Percentiles rank a stretch among this genome's conserved stretches.
Conservation (phyloP, 2,329 filamentous ascomycete genomes). For the Trichoderma gracile region DNA sequence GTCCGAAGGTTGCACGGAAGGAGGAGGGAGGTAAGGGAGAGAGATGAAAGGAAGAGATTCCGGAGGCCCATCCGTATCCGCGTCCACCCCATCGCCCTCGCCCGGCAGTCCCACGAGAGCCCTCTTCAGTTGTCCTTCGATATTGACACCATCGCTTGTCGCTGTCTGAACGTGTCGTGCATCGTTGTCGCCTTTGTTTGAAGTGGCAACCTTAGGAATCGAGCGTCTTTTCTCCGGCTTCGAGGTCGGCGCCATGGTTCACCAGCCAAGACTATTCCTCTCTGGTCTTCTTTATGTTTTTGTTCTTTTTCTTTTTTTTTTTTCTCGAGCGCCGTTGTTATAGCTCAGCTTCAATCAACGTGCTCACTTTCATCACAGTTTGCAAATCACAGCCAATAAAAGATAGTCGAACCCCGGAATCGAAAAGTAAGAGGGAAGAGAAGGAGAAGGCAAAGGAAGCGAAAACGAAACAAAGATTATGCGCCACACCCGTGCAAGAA, state of each 20-base stretch:
- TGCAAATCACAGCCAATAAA: not conserved
- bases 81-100: not conserved
- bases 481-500: constrained; percentile 6
- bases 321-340: not conserved
- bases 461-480: not conserved
- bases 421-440: not conserved
- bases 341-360: constrained; percentile 9
- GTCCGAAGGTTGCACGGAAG: not conserved
- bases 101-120: not conserved
- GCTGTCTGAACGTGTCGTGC: not conserved
- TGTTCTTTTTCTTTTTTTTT: too few species aligned
- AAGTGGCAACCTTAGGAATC: not conserved
- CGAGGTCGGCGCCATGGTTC: constrained; percentile 19
- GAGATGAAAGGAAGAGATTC: not conserved
- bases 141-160: not conserved
- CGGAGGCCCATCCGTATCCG: not conserved
- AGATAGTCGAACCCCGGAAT: not conserved
- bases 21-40: not conserved
- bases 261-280: not conserved
- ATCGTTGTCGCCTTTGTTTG: not conserved
- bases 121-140: not conserved
- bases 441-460: not conserved
- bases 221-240: not conserved
- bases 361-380: not conserved
- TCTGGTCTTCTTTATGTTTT: too few species aligned